A percentile compares a stretch with the other conserved stretches of the same genome.
These are phyloP conservation scores for Trypanosoma brucei DNA, from an alignment of 208 protist genomes.

Conservation along the genomic window DNA sequence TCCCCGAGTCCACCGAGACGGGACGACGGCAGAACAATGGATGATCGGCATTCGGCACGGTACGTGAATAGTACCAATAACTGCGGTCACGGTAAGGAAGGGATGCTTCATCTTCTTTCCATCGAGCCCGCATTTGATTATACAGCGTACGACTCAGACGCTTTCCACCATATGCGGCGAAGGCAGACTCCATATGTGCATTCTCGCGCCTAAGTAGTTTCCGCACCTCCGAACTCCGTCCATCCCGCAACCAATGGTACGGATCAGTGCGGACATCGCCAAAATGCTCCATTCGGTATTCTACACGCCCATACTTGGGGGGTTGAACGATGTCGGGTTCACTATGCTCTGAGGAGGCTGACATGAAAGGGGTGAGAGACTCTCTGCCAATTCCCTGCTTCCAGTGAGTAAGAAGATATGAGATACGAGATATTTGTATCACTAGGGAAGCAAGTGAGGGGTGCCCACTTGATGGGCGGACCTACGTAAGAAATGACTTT, in stretches of 20 bases:
- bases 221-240: constrained; percentile 32
- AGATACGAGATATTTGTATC: no score
- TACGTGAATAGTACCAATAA: constrained; percentile 75
- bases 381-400: no score
- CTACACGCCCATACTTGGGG: constrained; percentile 17
- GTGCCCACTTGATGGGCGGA: no score
- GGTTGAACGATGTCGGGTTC: constrained; percentile 6
- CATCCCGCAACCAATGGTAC: constrained; percentile 54
- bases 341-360: not conserved
- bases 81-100: constrained; percentile 43
- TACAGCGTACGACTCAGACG: constrained; percentile 30
- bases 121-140: constrained; percentile 43
- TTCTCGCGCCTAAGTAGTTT: constrained; percentile 44
- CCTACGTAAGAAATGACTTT: no score
- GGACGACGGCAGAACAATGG: constrained; percentile 49
- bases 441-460: no score
- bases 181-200: constrained; percentile 34
- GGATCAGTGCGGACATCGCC: constrained; percentile 38
- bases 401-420: no score
- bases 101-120: constrained; percentile 45
- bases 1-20: constrained; percentile 22
- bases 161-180: constrained; percentile 14
- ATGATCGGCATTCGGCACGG: constrained; percentile 50
- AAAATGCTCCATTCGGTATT: constrained; percentile 26
- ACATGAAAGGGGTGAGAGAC: not conserved